Evolutionary conservation across 805 yeast genomes (phyloP).

Genomic region (Pichia ethanolica): DNA sequence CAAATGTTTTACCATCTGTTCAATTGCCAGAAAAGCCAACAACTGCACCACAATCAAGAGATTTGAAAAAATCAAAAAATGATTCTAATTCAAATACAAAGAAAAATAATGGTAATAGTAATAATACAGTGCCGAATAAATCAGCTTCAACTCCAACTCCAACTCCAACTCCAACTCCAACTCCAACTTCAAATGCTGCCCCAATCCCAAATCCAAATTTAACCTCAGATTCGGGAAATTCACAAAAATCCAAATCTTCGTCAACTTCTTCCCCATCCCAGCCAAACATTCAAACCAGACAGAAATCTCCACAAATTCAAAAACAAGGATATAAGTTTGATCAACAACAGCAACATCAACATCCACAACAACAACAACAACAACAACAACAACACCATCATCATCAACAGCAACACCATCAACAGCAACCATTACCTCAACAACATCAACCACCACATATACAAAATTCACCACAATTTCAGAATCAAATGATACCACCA

Average conservation of each 20-base stretch:
- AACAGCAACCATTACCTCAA: neutral
- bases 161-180: neutral
- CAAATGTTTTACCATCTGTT: neutral
- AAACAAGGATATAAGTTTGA: neutral
- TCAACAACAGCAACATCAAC: neutral
- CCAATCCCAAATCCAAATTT: neutral
- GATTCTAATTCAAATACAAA: neutral
- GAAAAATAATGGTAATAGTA: neutral
- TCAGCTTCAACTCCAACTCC: neutral
- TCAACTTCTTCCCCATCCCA: neutral
- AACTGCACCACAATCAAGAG: neutral
- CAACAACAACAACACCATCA: neutral
- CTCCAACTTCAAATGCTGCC: neutral
- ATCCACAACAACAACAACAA: neutral
- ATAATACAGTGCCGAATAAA: neutral
- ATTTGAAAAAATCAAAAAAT: neutral
- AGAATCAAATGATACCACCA: neutral
- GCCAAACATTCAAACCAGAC: neutral
- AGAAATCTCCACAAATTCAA: neutral
- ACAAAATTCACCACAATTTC: slow-evolving; percentile 1
- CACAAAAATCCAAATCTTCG: no score
- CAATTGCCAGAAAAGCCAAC: neutral
- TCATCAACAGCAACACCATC: neutral
- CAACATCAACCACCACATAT: slow-evolving; percentile 1
- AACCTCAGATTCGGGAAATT: no score